Conservation (phyloP, 257 asterid species). For the Nicotiana tomentosiformis region DNA sequence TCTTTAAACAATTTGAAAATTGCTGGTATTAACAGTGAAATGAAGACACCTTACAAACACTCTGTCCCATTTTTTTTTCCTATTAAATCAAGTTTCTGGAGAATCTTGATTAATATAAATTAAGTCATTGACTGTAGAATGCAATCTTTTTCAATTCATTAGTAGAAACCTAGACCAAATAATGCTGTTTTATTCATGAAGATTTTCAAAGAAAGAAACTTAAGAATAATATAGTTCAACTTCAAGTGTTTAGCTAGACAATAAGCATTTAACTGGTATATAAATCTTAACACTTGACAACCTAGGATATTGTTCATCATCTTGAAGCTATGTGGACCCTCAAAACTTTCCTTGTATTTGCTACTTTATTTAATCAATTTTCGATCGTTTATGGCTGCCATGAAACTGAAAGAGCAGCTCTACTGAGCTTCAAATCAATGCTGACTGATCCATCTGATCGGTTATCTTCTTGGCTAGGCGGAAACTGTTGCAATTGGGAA, state of each 20-base stretch:
- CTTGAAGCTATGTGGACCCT: neutral
- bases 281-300: neutral
- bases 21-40: neutral
- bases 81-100: neutral
- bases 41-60: neutral
- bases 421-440: conserved; percentile 6
- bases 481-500: conserved; percentile 4
- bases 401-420: conserved; percentile 10
- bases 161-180: neutral
- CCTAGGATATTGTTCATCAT: neutral
- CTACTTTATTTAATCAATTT: neutral
- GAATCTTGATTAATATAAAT: neutral
- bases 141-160: neutral
- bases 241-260: neutral
- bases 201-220: neutral
- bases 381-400: neutral
- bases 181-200: neutral
- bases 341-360: neutral
- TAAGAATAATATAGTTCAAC: neutral
- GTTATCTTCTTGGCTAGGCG: conserved; percentile 11
- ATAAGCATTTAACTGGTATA: neutral
- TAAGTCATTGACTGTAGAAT: neutral
- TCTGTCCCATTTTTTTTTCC: neutral
- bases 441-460: conserved; percentile 10
- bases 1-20: neutral